Base-by-base conservation (phyloP, 2,329 filamentous ascomycete species). In the Alternaria consortialis region DNA sequence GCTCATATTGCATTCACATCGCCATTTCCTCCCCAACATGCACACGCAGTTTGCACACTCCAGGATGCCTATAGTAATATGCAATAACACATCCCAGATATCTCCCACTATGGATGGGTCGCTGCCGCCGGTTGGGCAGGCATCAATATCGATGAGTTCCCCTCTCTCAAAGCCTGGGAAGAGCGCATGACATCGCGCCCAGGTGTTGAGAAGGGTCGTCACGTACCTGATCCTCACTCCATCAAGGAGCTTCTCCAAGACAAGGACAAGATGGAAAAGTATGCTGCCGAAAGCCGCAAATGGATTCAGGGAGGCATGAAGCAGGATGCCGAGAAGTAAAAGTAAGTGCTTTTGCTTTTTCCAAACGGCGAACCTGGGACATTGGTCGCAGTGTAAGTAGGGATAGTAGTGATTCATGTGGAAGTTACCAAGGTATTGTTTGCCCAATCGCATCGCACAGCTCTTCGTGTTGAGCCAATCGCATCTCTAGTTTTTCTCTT, bases 91-190 rank as follows among this genome's bases (percentile, higher is more conserved):
- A 50, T 25, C 7, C 13, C 25, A 75, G 93, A 97, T 76, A 91
- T 97, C 62, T 84, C 91, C 42, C 87, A 87, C 76, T 93, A 90
- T 86, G 91, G 91, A 27, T 96, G 93, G 92, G 84, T 94, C 5
- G 83, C 88, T 5, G 76, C 79, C 2, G 82, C 86, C 1, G 80
- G 82, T 15, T 87, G 89, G 83, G 82, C 85, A 0, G 89, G 89
- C 15, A 75, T 93, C 43, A 86, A 93, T 52, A 87, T 94, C 56
- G 82, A 88, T 1, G 88, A 93, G 61, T 96, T 94, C 79, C 92
- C 92, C 3, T 77, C 86, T 50, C 76, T 97, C 63, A 88, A 92
- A 73, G 87, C 87, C 37, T 97, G 93, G 93, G 84, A 94, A 63
- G 86, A 91, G 68, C 85, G 84, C 62, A 85, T 97, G 80, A 67